These are phyloP conservation scores for Candida nonsorbophila DNA, from an alignment of 805 yeast species.

Conservation along the genomic window DNA sequence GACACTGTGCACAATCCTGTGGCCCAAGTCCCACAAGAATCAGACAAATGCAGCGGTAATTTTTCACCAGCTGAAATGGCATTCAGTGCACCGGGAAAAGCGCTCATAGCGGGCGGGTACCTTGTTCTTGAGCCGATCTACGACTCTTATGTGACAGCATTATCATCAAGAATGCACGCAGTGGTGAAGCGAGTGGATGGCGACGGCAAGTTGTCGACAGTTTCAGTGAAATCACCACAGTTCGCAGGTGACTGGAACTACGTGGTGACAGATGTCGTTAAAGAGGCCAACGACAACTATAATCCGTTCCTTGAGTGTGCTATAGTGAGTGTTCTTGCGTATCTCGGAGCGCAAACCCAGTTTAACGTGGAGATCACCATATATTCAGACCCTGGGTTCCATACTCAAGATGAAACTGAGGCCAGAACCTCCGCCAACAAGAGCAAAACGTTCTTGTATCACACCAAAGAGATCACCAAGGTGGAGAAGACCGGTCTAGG, in stretches of 20 bases:
- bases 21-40: neutral
- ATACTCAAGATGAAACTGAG: conserved; percentile 57
- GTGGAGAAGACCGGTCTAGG: conserved; percentile 96
- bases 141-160: conserved; percentile 75
- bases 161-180: conserved; percentile 88
- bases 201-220: conserved; percentile 6
- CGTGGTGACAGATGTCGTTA: conserved; percentile 12
- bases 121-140: conserved; percentile 77
- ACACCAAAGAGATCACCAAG: conserved; percentile 51
- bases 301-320: conserved; percentile 79
- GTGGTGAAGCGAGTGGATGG: conserved; percentile 28
- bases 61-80: conserved; percentile 25
- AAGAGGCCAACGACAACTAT: conserved; percentile 23
- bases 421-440: conserved; percentile 29
- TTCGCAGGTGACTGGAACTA: conserved; percentile 73
- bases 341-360: conserved; percentile 31
- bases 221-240: conserved; percentile 68
- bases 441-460: conserved; percentile 50
- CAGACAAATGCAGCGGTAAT: no score
- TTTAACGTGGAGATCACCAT: conserved; percentile 49
- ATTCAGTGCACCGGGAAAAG: conserved; percentile 95
- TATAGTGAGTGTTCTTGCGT: conserved; percentile 50
- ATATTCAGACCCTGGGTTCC: conserved; percentile 85
- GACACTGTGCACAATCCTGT: neutral
- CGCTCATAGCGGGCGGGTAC: conserved; percentile 91